A percentile compares a stretch with the other conserved stretches of the same genome.
phyloP scores from a whole-genome alignment of 1,284 basidiomycete species.

The Fereydounia khargensis region DNA sequence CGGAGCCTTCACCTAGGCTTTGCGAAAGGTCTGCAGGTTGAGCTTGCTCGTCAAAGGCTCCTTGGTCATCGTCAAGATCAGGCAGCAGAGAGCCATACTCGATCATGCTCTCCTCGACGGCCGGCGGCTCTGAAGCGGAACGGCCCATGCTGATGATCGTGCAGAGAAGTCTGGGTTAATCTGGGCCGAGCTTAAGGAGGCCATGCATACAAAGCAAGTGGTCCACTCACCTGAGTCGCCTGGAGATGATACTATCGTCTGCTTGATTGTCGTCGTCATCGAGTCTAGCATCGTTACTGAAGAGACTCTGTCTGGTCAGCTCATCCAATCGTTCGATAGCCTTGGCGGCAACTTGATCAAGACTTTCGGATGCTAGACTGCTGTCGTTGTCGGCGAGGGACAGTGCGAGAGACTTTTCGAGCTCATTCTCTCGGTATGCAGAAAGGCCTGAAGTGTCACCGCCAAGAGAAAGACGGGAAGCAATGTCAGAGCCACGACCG shows the following conservation, averaged over 20 bases:
- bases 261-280: slow-evolving; percentile 7
- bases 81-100: no score
- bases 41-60: no score
- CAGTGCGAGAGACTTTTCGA: slow-evolving; percentile 12
- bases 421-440: slow-evolving; percentile 14
- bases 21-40: no score
- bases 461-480: slow-evolving; percentile 24
- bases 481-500: slow-evolving; percentile 4
- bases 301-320: slow-evolving; percentile 24
- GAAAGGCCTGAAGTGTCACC: slow-evolving; percentile 18
- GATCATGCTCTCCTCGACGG: slow-evolving; percentile 1
- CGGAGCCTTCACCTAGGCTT: no score
- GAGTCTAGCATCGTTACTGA: slow-evolving; percentile 12
- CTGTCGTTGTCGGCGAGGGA: background rate
- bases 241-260: no score
- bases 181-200: no score
- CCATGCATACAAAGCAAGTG: no score
- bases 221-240: no score
- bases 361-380: background rate
- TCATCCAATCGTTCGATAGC: slow-evolving; percentile 28
- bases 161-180: no score
- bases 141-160: slow-evolving; percentile 9
- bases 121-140: slow-evolving; percentile 20
- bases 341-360: slow-evolving; percentile 8
- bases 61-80: no score